Conservation (phyloP, 208 protist genomes). For the Naegleria fowleri region DNA sequence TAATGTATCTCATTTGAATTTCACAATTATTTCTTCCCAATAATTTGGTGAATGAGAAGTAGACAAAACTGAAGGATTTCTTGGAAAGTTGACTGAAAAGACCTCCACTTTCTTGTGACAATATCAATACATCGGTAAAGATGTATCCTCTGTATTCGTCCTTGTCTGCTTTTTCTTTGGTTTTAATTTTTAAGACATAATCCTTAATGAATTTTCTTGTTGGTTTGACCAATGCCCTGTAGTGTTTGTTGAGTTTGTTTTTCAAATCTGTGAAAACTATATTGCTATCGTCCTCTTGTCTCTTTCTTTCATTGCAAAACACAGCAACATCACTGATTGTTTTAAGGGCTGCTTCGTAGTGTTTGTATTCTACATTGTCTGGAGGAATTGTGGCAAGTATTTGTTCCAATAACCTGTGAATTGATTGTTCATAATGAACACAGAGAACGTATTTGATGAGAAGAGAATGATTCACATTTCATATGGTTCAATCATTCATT, state of each 20-base stretch:
- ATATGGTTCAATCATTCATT: no score
- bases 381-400: neutral
- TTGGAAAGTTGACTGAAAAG: neutral
- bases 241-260: neutral
- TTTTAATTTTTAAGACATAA: neutral
- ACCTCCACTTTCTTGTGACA: neutral
- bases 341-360: neutral
- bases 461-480: no score
- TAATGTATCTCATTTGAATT: neutral
- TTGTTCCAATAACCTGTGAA: neutral
- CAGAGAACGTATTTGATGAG: no score
- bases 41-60: neutral
- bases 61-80: neutral
- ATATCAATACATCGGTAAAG: neutral
- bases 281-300: neutral
- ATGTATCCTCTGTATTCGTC: neutral
- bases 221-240: neutral
- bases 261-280: neutral
- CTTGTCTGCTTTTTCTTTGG: neutral
- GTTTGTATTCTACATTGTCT: neutral
- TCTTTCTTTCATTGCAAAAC: slow-evolving; percentile 4
- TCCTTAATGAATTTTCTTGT: neutral
- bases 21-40: neutral
- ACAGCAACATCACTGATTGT: neutral
- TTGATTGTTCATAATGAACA: no score